Conservation (phyloP, 148 eudicot species). For the Spergularia bocconei region DNA sequence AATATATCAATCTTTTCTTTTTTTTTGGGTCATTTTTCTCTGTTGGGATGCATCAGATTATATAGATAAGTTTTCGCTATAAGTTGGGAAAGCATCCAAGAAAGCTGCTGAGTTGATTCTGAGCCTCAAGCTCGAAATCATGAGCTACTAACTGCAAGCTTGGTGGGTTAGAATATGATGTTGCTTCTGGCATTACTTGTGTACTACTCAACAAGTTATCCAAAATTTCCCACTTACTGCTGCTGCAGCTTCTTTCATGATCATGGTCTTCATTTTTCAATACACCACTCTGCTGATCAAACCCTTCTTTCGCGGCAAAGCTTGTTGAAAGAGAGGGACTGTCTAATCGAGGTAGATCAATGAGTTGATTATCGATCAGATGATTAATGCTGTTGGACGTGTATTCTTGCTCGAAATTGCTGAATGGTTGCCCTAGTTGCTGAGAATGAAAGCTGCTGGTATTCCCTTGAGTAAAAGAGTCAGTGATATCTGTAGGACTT, state of each 20-base stretch:
- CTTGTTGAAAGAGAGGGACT: slow-evolving; percentile 54
- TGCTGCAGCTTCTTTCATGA: slow-evolving; percentile 24
- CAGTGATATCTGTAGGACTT: slow-evolving; percentile 25
- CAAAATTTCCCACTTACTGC: slow-evolving; percentile 47
- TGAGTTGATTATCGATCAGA: slow-evolving; percentile 23
- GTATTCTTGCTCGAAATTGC: slow-evolving; percentile 26
- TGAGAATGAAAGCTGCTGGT: slow-evolving; percentile 26
- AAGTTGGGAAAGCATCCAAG: slow-evolving; percentile 53
- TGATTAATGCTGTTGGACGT: slow-evolving; percentile 17
- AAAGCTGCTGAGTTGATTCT: slow-evolving; percentile 33
- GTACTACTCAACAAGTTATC: slow-evolving; percentile 38
- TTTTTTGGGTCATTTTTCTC: neutral
- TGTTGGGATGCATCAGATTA: neutral
- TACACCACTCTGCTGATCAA: slow-evolving; percentile 20
- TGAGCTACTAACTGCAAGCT: slow-evolving; percentile 24
- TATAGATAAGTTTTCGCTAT: slow-evolving; percentile 18
- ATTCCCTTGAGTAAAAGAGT: slow-evolving; percentile 16
- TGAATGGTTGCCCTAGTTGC: slow-evolving; percentile 11
- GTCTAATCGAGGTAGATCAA: slow-evolving; percentile 52
- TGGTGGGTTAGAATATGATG: slow-evolving; percentile 18
- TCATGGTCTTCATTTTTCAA: slow-evolving; percentile 24
- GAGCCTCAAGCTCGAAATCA: slow-evolving; percentile 35
- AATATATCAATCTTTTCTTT: neutral
- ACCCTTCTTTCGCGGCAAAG: slow-evolving; percentile 27
- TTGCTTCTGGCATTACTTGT: slow-evolving; percentile 19